A percentile compares a stretch with the other conserved stretches of the same genome.
Evolutionary conservation across 2,329 filamentous ascomycete genomes (phyloP).

Genomic region (Chaetomium strumarium): DNA sequence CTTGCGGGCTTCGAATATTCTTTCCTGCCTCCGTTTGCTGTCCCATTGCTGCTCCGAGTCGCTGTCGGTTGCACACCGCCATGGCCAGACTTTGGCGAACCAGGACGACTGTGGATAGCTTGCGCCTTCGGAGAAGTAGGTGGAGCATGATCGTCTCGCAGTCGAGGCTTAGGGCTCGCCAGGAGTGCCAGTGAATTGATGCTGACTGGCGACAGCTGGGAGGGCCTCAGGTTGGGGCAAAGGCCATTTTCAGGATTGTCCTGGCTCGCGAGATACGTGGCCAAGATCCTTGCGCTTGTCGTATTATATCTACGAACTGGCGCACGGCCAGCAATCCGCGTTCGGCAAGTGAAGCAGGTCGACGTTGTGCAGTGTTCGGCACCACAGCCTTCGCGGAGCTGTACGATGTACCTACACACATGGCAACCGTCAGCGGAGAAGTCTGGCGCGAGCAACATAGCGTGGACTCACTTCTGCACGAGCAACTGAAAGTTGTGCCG

Average conservation of each 20-base stretch:
- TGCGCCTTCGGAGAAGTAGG: conserved; percentile 16
- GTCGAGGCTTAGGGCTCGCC: conserved; percentile 27
- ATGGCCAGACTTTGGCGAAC: conserved; percentile 13
- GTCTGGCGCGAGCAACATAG: neutral
- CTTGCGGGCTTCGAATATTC: conserved; percentile 8
- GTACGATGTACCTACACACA: conserved; percentile 61
- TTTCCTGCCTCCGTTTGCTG: neutral
- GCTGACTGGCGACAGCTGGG: conserved; percentile 40
- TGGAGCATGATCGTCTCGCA: conserved; percentile 11
- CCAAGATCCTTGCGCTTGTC: conserved; percentile 74
- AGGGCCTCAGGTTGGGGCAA: conserved; percentile 48
- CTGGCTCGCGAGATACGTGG: conserved; percentile 72
- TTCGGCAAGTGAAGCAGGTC: conserved; percentile 76
- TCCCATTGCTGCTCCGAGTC: conserved; percentile 1
- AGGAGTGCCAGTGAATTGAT: conserved; percentile 44
- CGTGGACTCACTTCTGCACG: conserved; percentile 55
- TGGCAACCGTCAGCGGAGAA: conserved; percentile 2
- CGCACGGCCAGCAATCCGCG: conserved; percentile 56
- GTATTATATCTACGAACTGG: conserved; percentile 75
- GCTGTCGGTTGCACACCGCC: neutral
- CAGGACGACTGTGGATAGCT: conserved; percentile 14
- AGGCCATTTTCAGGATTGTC: conserved; percentile 68
- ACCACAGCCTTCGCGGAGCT: conserved; percentile 77
- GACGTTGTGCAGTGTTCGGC: conserved; percentile 62
- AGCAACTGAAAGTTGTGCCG: conserved; percentile 60